Evolutionary conservation across 768 basidiomycete species (phyloP).

Genomic region (Candolleomyces eurysporus): DNA sequence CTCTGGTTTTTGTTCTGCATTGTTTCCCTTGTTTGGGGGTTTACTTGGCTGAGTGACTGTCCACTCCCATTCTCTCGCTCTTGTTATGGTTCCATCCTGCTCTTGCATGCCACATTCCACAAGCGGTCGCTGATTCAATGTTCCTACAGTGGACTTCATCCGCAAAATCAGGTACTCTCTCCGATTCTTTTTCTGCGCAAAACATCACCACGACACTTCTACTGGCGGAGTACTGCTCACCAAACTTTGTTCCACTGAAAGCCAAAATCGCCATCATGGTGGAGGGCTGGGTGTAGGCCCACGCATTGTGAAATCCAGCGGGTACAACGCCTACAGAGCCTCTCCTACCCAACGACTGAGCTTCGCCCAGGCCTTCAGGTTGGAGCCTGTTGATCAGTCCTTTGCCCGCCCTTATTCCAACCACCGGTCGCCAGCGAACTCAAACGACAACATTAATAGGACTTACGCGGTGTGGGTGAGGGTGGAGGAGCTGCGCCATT

Average conservation of each 20-base stretch:
- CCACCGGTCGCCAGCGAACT: background rate
- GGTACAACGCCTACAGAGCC: background rate
- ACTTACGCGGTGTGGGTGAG: no score
- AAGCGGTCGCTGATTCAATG: background rate
- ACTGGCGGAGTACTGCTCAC: constrained; percentile 12
- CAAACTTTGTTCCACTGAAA: background rate
- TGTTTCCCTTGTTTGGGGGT: background rate
- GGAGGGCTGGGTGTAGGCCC: background rate
- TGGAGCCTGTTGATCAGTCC: constrained; percentile 8
- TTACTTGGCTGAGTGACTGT: background rate
- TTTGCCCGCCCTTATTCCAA: background rate
- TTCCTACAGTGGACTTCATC: constrained; percentile 57
- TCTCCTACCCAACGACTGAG: constrained; percentile 14
- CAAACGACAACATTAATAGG: no score
- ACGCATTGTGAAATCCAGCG: background rate
- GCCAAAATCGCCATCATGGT: background rate
- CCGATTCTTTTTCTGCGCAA: constrained; percentile 51
- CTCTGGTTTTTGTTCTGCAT: constrained; percentile 8
- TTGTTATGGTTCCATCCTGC: constrained; percentile 26
- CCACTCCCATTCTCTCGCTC: no score
- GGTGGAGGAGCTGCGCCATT: no score
- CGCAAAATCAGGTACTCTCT: constrained; percentile 64
- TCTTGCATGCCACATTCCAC: constrained; percentile 17
- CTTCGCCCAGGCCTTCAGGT: constrained; percentile 40
- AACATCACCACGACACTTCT: constrained; percentile 26